Percentiles rank a stretch among this genome's conserved stretches.
phyloP scores from a whole-genome alignment of 164 flowering plant species.

The Dillenia suffruticosa region DNA sequence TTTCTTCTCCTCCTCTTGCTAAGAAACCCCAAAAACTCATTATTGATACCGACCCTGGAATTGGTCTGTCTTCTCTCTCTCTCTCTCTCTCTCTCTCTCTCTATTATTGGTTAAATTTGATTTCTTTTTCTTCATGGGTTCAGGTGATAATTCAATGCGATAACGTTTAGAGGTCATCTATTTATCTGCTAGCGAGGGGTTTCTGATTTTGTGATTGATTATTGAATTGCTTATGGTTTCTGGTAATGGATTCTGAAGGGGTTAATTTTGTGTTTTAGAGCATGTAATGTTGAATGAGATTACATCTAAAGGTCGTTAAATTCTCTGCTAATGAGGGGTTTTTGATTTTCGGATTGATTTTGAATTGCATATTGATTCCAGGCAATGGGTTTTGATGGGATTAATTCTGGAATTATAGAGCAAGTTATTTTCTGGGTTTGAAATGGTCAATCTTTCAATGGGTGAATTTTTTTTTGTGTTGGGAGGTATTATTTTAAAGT shows the following conservation, averaged over 20 bases:
- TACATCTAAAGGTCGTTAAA: too few species aligned
- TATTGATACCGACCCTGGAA: slow-evolving; percentile 94
- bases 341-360: too few species aligned
- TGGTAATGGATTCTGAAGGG: neutral
- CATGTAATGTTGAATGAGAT: neutral
- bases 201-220: neutral
- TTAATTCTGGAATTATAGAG: too few species aligned
- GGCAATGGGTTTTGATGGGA: too few species aligned
- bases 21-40: slow-evolving; percentile 47
- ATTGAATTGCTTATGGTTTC: neutral
- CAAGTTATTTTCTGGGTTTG: too few species aligned
- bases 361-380: too few species aligned
- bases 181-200: neutral
- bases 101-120: neutral
- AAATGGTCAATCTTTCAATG: too few species aligned
- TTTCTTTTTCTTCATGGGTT: slow-evolving; percentile 3
- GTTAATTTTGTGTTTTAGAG: neutral
- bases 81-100: neutral
- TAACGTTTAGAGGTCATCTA: neutral
- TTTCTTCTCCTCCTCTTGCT: too few species aligned
- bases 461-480: too few species aligned
- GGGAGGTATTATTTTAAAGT: too few species aligned
- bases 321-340: too few species aligned
- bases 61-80: slow-evolving; percentile 38
- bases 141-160: neutral